Evolutionary conservation across 2,329 filamentous ascomycete species (phyloP).

Genomic region (Mollisia scopiformis): DNA sequence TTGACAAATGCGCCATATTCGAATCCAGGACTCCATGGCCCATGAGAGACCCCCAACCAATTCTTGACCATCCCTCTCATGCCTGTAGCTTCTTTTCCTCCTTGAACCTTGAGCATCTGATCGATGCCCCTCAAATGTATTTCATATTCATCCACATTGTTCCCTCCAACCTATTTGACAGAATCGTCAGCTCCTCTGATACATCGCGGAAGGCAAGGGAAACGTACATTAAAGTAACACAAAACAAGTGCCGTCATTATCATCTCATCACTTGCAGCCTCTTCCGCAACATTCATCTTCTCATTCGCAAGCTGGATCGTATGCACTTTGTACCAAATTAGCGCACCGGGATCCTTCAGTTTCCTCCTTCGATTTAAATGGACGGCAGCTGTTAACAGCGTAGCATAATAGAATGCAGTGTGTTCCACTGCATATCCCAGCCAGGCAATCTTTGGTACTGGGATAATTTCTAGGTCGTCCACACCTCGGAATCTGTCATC

Average conservation of each 20-base stretch:
- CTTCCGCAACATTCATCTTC: conserved; percentile 14
- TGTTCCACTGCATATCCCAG: conserved; percentile 22
- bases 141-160: conserved; percentile 26
- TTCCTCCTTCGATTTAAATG: conserved; percentile 21
- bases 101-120: conserved; percentile 26
- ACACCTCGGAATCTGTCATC: conserved; percentile 21
- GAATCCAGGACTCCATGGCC: conserved; percentile 27
- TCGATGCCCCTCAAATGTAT: conserved; percentile 28
- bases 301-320: conserved; percentile 28
- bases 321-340: conserved; percentile 25
- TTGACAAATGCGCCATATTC: conserved; percentile 13
- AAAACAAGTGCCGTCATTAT: conserved; percentile 26
- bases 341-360: conserved; percentile 10
- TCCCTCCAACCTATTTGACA: conserved; percentile 19
- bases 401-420: conserved; percentile 27
- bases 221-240: conserved; percentile 25
- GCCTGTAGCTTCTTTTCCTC: conserved; percentile 19
- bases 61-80: conserved; percentile 27
- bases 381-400: conserved; percentile 24
- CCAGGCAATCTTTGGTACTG: conserved; percentile 17
- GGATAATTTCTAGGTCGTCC: too few relatives aligned
- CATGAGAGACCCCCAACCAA: conserved; percentile 23
- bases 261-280: conserved; percentile 27
- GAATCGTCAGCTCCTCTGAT: not conserved
- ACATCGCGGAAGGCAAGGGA: too few relatives aligned